A percentile compares a stretch with the other conserved stretches of the same genome.
These are phyloP conservation scores for Apophysomyces elegans DNA, from an alignment of 371 early-diverging fungal species.

Conservation along the genomic window DNA sequence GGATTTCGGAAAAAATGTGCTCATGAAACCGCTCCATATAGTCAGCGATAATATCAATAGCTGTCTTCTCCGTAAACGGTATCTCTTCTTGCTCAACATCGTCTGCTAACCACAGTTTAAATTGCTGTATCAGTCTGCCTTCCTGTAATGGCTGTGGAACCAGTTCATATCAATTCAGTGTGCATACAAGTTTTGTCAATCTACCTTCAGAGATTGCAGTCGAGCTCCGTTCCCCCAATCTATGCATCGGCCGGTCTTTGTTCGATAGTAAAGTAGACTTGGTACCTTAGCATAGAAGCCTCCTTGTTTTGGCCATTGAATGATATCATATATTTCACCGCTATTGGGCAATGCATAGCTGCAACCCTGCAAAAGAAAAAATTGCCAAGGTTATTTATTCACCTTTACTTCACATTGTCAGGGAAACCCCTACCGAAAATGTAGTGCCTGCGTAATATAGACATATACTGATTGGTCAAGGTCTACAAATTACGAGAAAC, in stretches of 20 bases:
- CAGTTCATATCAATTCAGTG: neutral
- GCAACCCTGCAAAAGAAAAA: conserved; percentile 22
- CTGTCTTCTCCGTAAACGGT: conserved; percentile 26
- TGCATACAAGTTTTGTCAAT: neutral
- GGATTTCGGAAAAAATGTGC: conserved; percentile 41
- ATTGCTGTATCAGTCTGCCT: conserved; percentile 41
- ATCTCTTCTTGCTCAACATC: conserved; percentile 34
- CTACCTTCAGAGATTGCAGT: conserved; percentile 43
- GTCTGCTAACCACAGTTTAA: conserved; percentile 51
- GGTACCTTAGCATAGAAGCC: conserved; percentile 38
- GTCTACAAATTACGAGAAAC: neutral
- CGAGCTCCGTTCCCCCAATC: conserved; percentile 58
- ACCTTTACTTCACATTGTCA: neutral
- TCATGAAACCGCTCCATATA: conserved; percentile 45
- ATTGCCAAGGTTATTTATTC: too few relatives aligned
- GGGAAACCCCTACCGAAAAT: conserved; percentile 18
- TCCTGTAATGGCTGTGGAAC: conserved; percentile 19
- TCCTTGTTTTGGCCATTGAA: conserved; percentile 31
- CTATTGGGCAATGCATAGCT: conserved; percentile 25
- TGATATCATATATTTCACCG: conserved; percentile 28
- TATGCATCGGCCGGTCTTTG: conserved; percentile 23
- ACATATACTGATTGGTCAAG: neutral
- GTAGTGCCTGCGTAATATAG: conserved; percentile 24
- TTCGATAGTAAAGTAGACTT: conserved; percentile 28
- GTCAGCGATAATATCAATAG: conserved; percentile 39